phyloP scores from a whole-genome alignment of 345 rosid species.

The Litchi chinensis region DNA sequence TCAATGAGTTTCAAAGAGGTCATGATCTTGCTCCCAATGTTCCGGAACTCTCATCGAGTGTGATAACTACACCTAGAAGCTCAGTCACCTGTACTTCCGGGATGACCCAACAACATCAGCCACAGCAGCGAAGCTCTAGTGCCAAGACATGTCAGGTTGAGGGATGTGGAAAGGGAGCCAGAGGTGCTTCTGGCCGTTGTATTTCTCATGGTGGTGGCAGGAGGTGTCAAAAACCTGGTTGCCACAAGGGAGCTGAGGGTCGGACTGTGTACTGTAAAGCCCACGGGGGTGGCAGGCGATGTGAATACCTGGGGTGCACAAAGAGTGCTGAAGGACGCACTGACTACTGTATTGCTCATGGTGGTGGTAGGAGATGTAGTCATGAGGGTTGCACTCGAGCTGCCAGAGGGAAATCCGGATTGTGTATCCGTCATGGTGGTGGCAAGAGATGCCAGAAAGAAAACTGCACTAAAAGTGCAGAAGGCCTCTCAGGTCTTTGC shows the following conservation, averaged over 20 bases:
- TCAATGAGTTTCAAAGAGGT: conserved; percentile 41
- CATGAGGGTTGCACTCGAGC: conserved; percentile 83
- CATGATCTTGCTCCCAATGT: conserved; percentile 33
- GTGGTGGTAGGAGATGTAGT: conserved; percentile 95
- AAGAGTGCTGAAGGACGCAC: conserved; percentile 99
- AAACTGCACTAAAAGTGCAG: conserved; percentile 91
- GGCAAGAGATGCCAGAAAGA: conserved; percentile 94
- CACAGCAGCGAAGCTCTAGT: conserved; percentile 53
- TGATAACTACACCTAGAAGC: conserved; percentile 61
- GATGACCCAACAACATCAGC: conserved; percentile 61
- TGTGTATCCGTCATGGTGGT: conserved; percentile 97
- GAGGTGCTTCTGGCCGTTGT: conserved; percentile 97
- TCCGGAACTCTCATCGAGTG: conserved; percentile 68
- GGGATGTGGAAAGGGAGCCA: conserved; percentile 98
- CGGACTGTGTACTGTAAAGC: conserved; percentile 96
- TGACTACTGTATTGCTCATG: conserved; percentile 93
- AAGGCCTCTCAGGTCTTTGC: conserved; percentile 95
- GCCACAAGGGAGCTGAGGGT: conserved; percentile 98
- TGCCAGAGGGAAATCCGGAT: conserved; percentile 94
- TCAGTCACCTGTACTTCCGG: conserved; percentile 85
- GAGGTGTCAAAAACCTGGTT: conserved; percentile 86
- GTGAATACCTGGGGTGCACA: conserved; percentile 95
- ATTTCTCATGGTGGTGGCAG: conserved; percentile 99
- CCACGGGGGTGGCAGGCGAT: conserved; percentile 97
- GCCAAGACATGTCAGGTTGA: conserved; percentile 84